Conservation (phyloP, 345 rosid species). For the Eucalyptus cloeziana region DNA sequence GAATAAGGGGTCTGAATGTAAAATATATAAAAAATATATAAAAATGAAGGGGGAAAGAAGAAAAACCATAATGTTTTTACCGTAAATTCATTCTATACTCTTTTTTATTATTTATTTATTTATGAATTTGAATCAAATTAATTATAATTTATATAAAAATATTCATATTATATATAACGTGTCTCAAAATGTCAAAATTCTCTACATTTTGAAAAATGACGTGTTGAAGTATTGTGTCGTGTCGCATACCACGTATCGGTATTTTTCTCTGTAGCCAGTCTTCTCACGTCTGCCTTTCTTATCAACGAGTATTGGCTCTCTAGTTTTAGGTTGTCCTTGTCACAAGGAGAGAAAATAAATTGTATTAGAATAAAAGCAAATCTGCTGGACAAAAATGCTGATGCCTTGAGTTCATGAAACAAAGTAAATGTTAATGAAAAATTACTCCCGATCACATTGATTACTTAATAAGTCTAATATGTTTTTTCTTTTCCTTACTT, state of each 20-base stretch:
- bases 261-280: too few species aligned
- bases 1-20: too few species aligned
- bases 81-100: too few species aligned
- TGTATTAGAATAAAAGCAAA: neutral
- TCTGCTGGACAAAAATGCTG: neutral
- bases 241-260: accelerated
- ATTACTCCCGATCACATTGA: neutral
- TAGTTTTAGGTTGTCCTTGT: neutral
- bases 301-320: neutral
- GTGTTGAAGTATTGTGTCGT: accelerated
- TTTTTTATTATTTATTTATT: too few species aligned
- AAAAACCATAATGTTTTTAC: too few species aligned
- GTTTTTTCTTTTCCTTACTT: neutral
- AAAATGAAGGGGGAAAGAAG: too few species aligned
- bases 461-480: neutral
- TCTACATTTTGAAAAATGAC: too few species aligned
- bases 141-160: too few species aligned
- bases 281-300: neutral
- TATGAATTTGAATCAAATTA: too few species aligned
- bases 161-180: too few species aligned
- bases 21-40: too few species aligned
- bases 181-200: too few species aligned
- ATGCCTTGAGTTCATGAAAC: neutral
- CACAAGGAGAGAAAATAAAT: neutral
- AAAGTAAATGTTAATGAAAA: neutral